Conservation (phyloP, 176 grass and related monocot genomes). For the Secale cereale region DNA sequence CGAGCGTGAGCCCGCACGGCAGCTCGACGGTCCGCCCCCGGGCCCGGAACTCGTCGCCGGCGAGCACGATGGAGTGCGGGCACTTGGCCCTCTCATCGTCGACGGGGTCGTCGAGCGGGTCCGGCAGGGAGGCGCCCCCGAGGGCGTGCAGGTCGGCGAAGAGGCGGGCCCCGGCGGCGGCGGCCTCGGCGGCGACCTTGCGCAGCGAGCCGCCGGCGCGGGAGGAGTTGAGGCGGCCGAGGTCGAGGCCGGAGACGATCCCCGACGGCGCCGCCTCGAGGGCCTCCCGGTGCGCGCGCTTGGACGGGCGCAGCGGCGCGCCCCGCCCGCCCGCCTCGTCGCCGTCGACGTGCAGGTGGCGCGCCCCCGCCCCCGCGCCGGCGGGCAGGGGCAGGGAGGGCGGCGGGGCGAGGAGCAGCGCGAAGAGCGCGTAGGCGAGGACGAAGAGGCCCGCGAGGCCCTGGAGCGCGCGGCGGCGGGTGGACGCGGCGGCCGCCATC, state of each 20-base stretch:
- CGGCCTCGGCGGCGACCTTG: slow-evolving; percentile 62
- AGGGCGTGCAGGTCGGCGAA: slow-evolving; percentile 42
- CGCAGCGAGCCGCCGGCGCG: slow-evolving; percentile 49
- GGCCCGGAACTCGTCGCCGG: slow-evolving; percentile 46
- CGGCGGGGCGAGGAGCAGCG: slow-evolving; percentile 56
- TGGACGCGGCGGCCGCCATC: slow-evolving; percentile 3
- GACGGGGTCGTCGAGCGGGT: neutral
- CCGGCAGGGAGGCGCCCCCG: neutral
- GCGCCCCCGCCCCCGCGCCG: neutral
- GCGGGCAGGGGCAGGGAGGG: slow-evolving; percentile 37
- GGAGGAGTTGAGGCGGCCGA: slow-evolving; percentile 50
- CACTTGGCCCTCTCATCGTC: slow-evolving; percentile 47
- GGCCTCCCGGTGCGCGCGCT: slow-evolving; percentile 31
- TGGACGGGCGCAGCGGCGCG: slow-evolving; percentile 35
- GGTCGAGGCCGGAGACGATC: slow-evolving; percentile 63
- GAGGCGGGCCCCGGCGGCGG: slow-evolving; percentile 49
- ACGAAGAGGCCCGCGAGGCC: slow-evolving; percentile 39
- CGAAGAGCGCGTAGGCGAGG: slow-evolving; percentile 40
- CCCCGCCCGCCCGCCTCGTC: neutral
- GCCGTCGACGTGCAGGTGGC: slow-evolving; percentile 23
- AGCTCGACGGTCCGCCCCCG: slow-evolving; percentile 64
- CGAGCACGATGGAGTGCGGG: slow-evolving; percentile 78
- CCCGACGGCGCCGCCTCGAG: slow-evolving; percentile 29
- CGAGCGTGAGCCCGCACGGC: slow-evolving; percentile 91
- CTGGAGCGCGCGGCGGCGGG: slow-evolving; percentile 46